phyloP scores from a whole-genome alignment of 306 rosid genomes.

The Malus sieversii region DNA sequence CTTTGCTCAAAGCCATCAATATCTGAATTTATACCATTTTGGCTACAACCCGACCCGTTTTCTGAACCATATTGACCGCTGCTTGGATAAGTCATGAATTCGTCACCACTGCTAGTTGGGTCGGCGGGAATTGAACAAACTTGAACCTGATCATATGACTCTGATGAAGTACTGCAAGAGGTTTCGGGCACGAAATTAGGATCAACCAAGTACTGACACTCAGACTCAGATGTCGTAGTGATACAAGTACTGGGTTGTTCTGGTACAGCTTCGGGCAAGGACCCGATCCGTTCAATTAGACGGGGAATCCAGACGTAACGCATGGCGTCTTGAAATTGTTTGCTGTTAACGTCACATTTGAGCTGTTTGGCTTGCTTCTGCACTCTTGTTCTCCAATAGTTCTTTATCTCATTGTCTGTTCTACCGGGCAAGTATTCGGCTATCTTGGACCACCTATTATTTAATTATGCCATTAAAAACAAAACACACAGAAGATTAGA shows the following conservation, averaged over 20 bases:
- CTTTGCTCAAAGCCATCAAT: background rate
- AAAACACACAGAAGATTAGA: background rate
- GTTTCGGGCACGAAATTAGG: constrained; percentile 1
- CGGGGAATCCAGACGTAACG: constrained; percentile 89
- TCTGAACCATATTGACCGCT: constrained; percentile 5
- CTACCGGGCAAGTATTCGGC: constrained; percentile 81
- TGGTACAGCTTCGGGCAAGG: constrained; percentile 10
- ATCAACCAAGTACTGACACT: background rate
- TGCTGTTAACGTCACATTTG: constrained; percentile 81
- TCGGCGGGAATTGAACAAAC: constrained; percentile 23
- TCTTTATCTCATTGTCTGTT: constrained; percentile 90
- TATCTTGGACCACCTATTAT: constrained; percentile 82
- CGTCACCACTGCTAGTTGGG: background rate
- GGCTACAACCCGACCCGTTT: constrained; percentile 2
- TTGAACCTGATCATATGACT: constrained; percentile 23
- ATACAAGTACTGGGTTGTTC: background rate
- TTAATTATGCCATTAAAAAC: background rate
- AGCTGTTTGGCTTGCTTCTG: constrained; percentile 91
- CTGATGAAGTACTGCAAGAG: constrained; percentile 6
- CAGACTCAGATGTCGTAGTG: background rate
- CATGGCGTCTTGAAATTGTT: constrained; percentile 75
- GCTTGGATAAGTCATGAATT: background rate
- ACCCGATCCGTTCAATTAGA: constrained; percentile 57
- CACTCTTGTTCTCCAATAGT: constrained; percentile 92
- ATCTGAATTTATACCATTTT: background rate